These are phyloP conservation scores for Fomitopsis serialis DNA, from an alignment of 768 basidiomycete species.

Conservation along the genomic window DNA sequence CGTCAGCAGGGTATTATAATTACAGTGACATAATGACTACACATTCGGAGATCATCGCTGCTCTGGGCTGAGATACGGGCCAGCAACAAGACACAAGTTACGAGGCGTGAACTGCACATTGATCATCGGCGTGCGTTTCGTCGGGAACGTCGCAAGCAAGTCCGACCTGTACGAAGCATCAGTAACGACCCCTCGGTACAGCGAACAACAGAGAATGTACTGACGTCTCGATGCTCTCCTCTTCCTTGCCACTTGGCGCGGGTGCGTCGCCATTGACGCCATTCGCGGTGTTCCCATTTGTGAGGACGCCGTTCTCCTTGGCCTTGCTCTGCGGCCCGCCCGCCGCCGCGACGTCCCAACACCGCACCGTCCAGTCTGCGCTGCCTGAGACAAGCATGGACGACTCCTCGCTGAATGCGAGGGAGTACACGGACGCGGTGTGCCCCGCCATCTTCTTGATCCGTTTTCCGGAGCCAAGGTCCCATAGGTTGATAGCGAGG, in stretches of 20 bases:
- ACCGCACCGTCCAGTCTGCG: conserved; percentile 95
- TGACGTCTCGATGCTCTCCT: conserved; percentile 68
- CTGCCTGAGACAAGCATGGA: conserved; percentile 86
- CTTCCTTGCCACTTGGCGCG: conserved; percentile 27
- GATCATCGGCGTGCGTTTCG: conserved; percentile 90
- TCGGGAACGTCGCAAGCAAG: conserved; percentile 85
- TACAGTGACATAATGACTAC: not conserved
- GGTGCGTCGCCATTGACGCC: conserved; percentile 12
- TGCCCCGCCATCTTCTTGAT: conserved; percentile 98
- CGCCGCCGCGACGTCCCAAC: conserved; percentile 89
- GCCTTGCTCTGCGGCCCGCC: conserved; percentile 59
- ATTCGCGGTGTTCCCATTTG: conserved; percentile 24
- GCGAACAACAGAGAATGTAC: conserved; percentile 22
- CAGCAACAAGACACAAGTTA: conserved; percentile 88
- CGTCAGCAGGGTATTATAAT: not conserved
- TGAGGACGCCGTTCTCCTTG: conserved; percentile 47
- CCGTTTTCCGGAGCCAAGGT: conserved; percentile 88
- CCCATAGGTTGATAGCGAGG: conserved; percentile 93
- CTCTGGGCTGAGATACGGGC: conserved; percentile 62
- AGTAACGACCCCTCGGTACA: not conserved
- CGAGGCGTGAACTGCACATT: conserved; percentile 93
- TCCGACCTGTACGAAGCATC: conserved; percentile 53
- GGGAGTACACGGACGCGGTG: conserved; percentile 79
- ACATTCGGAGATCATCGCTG: conserved; percentile 29
- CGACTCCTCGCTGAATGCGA: conserved; percentile 91